Evolutionary conservation across 129 eudicot genomes (phyloP).

Genomic region (Smallanthus sonchifolius): DNA sequence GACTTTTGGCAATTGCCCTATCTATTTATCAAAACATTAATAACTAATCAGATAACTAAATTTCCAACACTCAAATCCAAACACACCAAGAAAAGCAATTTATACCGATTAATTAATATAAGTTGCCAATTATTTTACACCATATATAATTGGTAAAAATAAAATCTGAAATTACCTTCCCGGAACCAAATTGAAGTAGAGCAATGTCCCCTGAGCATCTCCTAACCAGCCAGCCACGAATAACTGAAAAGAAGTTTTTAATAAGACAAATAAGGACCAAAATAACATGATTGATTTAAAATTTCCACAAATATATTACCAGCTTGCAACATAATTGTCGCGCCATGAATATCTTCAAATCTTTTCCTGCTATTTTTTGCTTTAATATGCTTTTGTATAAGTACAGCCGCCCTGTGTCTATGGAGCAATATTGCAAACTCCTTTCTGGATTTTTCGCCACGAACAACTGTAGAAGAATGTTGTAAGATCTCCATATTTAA

Average conservation of each 20-base stretch:
- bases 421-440: conserved; percentile 57
- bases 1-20: not conserved
- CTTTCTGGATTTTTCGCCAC: conserved; percentile 80
- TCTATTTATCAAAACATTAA: not conserved
- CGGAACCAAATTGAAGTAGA: conserved; percentile 67
- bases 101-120: not conserved
- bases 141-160: not conserved
- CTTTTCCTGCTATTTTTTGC: conserved; percentile 43
- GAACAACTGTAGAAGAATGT: conserved; percentile 45
- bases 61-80: not conserved
- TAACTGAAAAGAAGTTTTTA: conserved; percentile 39
- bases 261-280: not conserved
- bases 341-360: conserved; percentile 39
- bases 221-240: conserved; percentile 97
- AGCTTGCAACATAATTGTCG: conserved; percentile 66
- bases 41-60: too few species aligned
- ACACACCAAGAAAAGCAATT: not conserved
- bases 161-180: conserved; percentile 45
- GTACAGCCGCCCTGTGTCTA: conserved; percentile 76
- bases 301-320: conserved; percentile 35
- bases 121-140: not conserved
- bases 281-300: not conserved
- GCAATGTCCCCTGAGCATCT: conserved; percentile 91
- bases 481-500: not conserved
- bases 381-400: conserved; percentile 70